phyloP scores from a whole-genome alignment of 176 grass and related monocot genomes.

The Phoenix roebelenii region DNA sequence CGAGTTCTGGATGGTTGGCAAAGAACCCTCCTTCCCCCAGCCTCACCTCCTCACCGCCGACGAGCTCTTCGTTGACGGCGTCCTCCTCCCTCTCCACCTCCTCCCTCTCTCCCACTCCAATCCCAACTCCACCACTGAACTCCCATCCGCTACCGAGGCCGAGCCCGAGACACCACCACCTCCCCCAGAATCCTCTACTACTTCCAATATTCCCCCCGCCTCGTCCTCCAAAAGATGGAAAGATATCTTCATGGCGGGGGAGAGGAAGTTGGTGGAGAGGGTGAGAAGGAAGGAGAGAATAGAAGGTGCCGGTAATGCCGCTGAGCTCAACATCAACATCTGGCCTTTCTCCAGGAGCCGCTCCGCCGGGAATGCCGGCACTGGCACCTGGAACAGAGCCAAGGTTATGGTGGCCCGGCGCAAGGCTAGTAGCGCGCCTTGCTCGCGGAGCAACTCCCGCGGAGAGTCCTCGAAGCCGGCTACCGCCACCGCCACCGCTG shows the following conservation, averaged over 20 bases:
- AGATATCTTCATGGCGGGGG: slow-evolving; percentile 52
- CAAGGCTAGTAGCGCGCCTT: slow-evolving; percentile 64
- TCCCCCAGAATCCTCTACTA: slow-evolving; percentile 5
- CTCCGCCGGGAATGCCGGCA: slow-evolving; percentile 49
- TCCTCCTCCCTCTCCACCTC: slow-evolving; percentile 73
- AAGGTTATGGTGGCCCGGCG: background rate
- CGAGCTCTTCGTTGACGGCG: slow-evolving; percentile 92
- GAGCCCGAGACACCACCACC: background rate
- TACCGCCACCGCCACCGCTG: background rate
- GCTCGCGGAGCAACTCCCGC: slow-evolving; percentile 91
- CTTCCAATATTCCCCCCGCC: slow-evolving; percentile 6
- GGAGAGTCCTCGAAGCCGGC: slow-evolving; percentile 44
- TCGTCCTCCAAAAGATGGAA: slow-evolving; percentile 52
- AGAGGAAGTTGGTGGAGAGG: slow-evolving; percentile 49
- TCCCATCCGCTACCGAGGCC: background rate
- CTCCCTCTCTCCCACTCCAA: background rate
- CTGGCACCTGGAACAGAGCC: slow-evolving; percentile 9
- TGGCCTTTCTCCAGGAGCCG: slow-evolving; percentile 97
- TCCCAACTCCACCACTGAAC: background rate
- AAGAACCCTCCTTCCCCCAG: slow-evolving; percentile 35
- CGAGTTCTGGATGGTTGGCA: slow-evolving; percentile 93
- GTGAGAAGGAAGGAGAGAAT: slow-evolving; percentile 28
- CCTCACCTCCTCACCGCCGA: slow-evolving; percentile 68
- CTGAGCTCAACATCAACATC: slow-evolving; percentile 93
- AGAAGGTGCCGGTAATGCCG: slow-evolving; percentile 37